Evolutionary conservation across 192 early-diverging fungal species (phyloP).

Genomic region (Dissophora globulifera): DNA sequence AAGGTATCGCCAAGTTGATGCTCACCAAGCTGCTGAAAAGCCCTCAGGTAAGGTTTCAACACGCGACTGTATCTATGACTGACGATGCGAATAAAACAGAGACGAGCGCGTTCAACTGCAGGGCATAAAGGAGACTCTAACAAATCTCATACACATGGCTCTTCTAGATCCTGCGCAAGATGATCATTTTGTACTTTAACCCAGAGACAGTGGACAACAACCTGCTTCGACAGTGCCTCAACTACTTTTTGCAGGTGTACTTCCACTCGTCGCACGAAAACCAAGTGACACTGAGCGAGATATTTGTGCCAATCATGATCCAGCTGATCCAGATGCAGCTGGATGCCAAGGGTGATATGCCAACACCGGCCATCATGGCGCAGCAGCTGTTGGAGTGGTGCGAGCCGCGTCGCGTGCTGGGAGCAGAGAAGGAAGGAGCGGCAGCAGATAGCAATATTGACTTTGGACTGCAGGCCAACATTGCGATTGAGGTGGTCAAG

Average conservation of each 20-base stretch:
- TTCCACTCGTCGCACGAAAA: conserved; percentile 80
- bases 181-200: conserved; percentile 88
- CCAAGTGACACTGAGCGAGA: conserved; percentile 73
- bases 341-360: conserved; percentile 56
- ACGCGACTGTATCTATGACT: too few relatives aligned
- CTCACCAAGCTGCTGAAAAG: conserved; percentile 55
- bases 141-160: too few relatives aligned
- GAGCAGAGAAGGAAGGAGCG: conserved; percentile 43
- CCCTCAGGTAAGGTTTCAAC: conserved; percentile 57
- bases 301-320: conserved; percentile 48
- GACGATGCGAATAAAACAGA: too few relatives aligned
- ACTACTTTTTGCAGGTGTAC: conserved; percentile 89
- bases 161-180: conserved; percentile 73
- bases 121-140: too few relatives aligned
- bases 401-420: conserved; percentile 73
- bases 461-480: conserved; percentile 59
- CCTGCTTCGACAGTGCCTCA: conserved; percentile 84
- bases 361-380: conserved; percentile 68
- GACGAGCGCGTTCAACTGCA: too few relatives aligned
- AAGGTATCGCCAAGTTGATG: conserved; percentile 83
- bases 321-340: conserved; percentile 26
- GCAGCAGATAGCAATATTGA: conserved; percentile 44
- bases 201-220: conserved; percentile 73
- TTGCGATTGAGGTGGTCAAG: conserved; percentile 77
- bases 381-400: conserved; percentile 84